Evolutionary conservation across 1,284 basidiomycete genomes (phyloP), one percentile per base, ranked within the genome.

Genomic region (Leccinum pachyderme): DNA sequence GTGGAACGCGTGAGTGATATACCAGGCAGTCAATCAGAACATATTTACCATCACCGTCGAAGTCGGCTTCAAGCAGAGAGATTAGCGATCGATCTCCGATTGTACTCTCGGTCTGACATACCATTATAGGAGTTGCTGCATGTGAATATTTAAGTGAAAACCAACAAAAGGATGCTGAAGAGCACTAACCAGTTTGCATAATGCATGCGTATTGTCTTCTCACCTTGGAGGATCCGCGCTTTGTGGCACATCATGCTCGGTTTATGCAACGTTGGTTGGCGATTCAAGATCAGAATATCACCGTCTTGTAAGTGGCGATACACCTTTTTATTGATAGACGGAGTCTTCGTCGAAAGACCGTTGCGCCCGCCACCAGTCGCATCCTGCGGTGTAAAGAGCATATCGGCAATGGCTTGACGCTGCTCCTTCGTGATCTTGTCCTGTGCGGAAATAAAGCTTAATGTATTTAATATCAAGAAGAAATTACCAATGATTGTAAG

Each of bases 181-280:
- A 56, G 9, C 8, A 75, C 86, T 59, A 55, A 93, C 91, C 97
- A 99, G 70, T 99, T 99, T 48, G 97, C 97, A 70, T 99, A 99
- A 78, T 99, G 97, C 96, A 99, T 98, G 31, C 97, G 86, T 72
- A 99, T 99, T 1, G 97, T 99, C 79, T 98, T 98, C 75, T 99
- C 97, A 47, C 96, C 97, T 58, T 87, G 84, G 59, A 99, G 74
- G 15, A 99, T 91, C 59, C 89, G 88, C 25, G 96, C 97, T 63
- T 86, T 90, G 74, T 99, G 97, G 9, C 89, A 91, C 97, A 99
- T 99, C 96, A 99, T 99, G 79, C 91, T 95, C n/a, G 97, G 96
- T 72, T 99, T 99, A 75, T 99, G 97, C 56, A 99, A 79, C 1
- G 97, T 99, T 8, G 97, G 97, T 79, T 99, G 97, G 59, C 97